Evolutionary conservation across 192 early-diverging fungal genomes (phyloP).

Genomic region (Gonapodya prolifera): DNA sequence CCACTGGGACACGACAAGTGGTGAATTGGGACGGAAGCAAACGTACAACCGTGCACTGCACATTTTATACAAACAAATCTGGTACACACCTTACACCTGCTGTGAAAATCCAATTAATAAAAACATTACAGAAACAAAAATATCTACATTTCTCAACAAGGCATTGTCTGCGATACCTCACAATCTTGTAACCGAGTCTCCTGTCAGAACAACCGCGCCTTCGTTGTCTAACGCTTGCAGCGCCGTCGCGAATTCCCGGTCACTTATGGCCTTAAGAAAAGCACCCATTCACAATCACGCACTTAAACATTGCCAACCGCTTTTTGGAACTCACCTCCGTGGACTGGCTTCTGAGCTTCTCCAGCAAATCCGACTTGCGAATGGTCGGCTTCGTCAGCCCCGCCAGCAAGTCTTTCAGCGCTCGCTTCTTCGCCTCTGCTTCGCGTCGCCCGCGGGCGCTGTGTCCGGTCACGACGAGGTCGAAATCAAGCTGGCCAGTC

Average conservation of each 20-base stretch:
- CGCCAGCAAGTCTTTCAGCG: constrained; percentile 23
- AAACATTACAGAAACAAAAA: too few relatives aligned
- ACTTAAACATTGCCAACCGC: too few relatives aligned
- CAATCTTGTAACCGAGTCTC: constrained; percentile 12
- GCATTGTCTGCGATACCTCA: too few relatives aligned
- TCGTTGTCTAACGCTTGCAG: constrained; percentile 38
- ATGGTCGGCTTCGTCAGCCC: background rate
- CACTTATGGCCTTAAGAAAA: background rate
- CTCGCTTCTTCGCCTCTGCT: constrained; percentile 42
- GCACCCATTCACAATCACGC: too few relatives aligned
- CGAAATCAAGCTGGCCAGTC: constrained; percentile 88
- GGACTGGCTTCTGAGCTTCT: constrained; percentile 14
- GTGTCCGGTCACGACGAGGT: constrained; percentile 81
- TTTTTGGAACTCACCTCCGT: constrained; percentile 10
- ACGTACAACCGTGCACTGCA: too few relatives aligned
- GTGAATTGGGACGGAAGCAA: too few relatives aligned
- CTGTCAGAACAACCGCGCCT: constrained; percentile 23
- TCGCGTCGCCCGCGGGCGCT: constrained; percentile 57
- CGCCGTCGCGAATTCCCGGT: constrained; percentile 38
- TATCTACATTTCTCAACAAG: too few relatives aligned
- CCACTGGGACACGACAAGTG: too few relatives aligned
- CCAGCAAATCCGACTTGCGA: constrained; percentile 17
- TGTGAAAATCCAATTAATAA: too few relatives aligned
- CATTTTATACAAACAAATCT: background rate
- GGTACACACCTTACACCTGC: background rate